A percentile compares a stretch with the other conserved stretches of the same genome.
Conservation (phyloP, 2,329 filamentous ascomycete genomes). For the Thielaviopsis populi region DNA sequence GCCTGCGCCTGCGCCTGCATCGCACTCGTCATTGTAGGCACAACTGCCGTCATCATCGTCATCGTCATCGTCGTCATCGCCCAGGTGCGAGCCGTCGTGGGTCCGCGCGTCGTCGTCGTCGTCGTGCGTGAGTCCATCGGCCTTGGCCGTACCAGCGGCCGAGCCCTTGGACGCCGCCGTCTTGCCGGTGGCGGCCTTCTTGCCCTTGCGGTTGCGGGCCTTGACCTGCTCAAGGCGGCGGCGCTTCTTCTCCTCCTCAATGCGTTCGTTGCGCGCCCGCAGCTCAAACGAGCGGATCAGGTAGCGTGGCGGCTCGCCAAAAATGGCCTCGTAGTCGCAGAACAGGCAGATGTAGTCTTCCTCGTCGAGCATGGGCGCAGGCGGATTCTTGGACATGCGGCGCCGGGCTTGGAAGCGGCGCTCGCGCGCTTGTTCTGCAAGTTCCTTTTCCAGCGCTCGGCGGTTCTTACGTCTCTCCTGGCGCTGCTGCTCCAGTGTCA, state of each 20-base stretch:
- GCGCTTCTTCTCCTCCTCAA: conserved; percentile 72
- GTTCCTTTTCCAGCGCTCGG: conserved; percentile 53
- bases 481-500: conserved; percentile 16
- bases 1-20: background rate
- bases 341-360: conserved; percentile 96
- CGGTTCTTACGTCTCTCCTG: conserved; percentile 40
- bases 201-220: conserved; percentile 79
- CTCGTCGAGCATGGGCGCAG: conserved; percentile 32
- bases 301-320: conserved; percentile 70
- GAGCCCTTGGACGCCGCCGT: conserved; percentile 42
- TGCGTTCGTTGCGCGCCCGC: conserved; percentile 74
- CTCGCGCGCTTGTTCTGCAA: conserved; percentile 58
- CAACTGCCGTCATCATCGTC: background rate
- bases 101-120: background rate
- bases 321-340: conserved; percentile 94
- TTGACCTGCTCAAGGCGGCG: conserved; percentile 83
- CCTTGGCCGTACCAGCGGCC: conserved; percentile 11
- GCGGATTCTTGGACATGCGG: conserved; percentile 60
- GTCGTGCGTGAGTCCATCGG: background rate
- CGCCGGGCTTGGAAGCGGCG: conserved; percentile 65
- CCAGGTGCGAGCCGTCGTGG: background rate
- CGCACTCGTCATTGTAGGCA: conserved; percentile 9
- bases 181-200: conserved; percentile 44
- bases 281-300: conserved; percentile 87
- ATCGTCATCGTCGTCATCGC: background rate